These are phyloP conservation scores for Mycena polygramma DNA, from an alignment of 768 basidiomycete genomes.

Conservation along the genomic window DNA sequence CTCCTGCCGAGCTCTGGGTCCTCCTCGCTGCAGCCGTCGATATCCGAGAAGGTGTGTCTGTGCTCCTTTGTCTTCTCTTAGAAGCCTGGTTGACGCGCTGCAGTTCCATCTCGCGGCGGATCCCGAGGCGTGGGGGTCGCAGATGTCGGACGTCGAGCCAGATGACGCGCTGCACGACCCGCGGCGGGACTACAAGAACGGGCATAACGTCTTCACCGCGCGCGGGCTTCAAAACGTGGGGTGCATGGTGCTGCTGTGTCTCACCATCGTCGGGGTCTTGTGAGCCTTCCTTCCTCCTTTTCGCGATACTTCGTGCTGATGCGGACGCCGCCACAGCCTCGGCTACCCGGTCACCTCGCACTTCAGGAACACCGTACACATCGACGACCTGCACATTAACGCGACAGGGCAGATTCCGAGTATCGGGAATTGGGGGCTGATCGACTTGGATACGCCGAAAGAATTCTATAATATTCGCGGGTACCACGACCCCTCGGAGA, in stretches of 20 bases:
- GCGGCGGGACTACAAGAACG: not conserved
- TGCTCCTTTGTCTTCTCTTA: not conserved
- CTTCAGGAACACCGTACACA: conserved; percentile 17
- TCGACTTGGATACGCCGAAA: conserved; percentile 69
- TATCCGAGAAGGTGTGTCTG: conserved; percentile 32
- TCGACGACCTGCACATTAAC: conserved; percentile 23
- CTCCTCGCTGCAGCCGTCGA: conserved; percentile 11
- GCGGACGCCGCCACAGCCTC: conserved; percentile 50
- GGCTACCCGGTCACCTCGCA: conserved; percentile 51
- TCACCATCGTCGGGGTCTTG: conserved; percentile 27
- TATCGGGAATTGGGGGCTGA: conserved; percentile 61
- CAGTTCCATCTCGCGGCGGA: conserved; percentile 33
- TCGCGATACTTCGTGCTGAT: not conserved
- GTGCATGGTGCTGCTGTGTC: conserved; percentile 10
- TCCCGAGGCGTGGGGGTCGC: conserved; percentile 25
- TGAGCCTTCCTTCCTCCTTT: conserved; percentile 3
- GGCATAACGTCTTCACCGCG: conserved; percentile 12
- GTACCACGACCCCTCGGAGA: conserved; percentile 50
- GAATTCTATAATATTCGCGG: conserved; percentile 51
- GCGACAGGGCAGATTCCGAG: conserved; percentile 24
- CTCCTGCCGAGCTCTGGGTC: not conserved
- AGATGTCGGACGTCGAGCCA: conserved; percentile 21
- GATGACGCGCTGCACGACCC: conserved; percentile 35
- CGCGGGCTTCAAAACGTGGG: conserved; percentile 33
- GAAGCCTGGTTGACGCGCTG: not conserved